Percentiles rank a stretch among this genome's conserved stretches.
These are phyloP conservation scores for rapeseed (Brassica napus) DNA, from an alignment of 345 rosid genomes.

Conservation along the genomic window DNA sequence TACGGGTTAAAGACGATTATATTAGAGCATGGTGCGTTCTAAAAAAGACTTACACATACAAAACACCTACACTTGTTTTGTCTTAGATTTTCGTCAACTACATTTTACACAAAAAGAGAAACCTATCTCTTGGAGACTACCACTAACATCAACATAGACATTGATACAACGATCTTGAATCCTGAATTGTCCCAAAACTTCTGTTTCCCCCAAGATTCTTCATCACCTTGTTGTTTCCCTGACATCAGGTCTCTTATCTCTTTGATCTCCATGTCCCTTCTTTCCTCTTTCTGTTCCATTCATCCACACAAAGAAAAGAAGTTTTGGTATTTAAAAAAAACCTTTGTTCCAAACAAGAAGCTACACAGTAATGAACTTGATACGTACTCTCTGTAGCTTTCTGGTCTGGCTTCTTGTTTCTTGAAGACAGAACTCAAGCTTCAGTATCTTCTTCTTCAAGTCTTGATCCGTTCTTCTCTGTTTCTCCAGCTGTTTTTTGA, in stretches of 20 bases:
- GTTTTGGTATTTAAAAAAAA: background rate
- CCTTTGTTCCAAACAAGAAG: background rate
- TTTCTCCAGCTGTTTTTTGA: background rate
- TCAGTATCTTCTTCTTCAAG: conserved; percentile 38
- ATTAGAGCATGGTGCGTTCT: too few relatives aligned
- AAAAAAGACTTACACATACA: too few relatives aligned
- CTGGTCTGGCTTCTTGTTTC: conserved; percentile 42
- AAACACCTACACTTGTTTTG: background rate
- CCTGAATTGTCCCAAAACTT: conserved; percentile 84
- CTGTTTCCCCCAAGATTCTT: conserved; percentile 42
- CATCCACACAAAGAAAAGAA: background rate
- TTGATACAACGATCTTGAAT: conserved; percentile 74
- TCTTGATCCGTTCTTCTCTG: conserved; percentile 22
- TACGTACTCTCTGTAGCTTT: conserved; percentile 67
- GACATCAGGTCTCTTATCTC: conserved; percentile 69
- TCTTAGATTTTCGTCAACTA: background rate
- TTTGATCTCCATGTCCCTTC: conserved; percentile 72
- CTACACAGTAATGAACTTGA: background rate
- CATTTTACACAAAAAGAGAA: background rate
- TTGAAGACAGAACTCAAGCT: conserved; percentile 41
- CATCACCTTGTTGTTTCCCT: conserved; percentile 43
- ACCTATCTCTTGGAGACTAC: conserved; percentile 61
- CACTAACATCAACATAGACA: conserved; percentile 89
- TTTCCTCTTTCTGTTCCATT: conserved; percentile 65
- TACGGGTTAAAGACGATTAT: too few relatives aligned